Base-by-base conservation (phyloP, 2,329 filamentous ascomycete species). In the Penicillium fuscoglaucum region DNA sequence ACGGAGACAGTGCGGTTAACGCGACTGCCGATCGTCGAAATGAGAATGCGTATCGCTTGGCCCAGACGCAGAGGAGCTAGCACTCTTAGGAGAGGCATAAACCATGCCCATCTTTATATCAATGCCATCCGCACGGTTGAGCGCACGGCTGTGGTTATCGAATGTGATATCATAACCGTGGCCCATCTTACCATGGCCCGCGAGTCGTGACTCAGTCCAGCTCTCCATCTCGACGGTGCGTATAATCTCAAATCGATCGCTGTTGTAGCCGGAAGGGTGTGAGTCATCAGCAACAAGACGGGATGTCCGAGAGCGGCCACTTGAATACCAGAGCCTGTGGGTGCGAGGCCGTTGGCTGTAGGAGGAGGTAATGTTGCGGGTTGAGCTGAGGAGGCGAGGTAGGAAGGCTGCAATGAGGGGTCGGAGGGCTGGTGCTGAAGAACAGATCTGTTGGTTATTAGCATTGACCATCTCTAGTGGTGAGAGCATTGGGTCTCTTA, bases 211-310 rank as follows among this genome's bases (percentile, higher is more conserved):
- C 47, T 75, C 72, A 12, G 66, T 64, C 64, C 68, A 74, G 2
- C 65, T 72, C 33, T 74, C 67, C 67, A 75, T 69, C 54, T 75
- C 73, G 1, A 75, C 66, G 6, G 73, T 75, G 24, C 72, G 72
- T 51, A 74, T 59, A 17, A 74, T 69, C 49, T 69, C 69, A 29
- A 74, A 64, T 2, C 66, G 70, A 49, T 68, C 66, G 10, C 60
- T 64, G 45, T 64, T 61, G 39, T 59, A 61, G 8, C 58, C 61
- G 31, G 58, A 58, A 19, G 58, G 65, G 17, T 59, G 63, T 4
- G 55, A 58, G 19, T 43, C 59, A n/a, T 50, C 41, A 15, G 52
- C 12, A 29, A 52, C 31, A 6, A 62, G 37, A 6, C 61, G 64
- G 5, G 68, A 68, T 44, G 55, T 48, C 21, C 62, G 66, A 1